Conservation (phyloP, 805 yeast species). For the Zygotorulaspora chibaensis region DNA sequence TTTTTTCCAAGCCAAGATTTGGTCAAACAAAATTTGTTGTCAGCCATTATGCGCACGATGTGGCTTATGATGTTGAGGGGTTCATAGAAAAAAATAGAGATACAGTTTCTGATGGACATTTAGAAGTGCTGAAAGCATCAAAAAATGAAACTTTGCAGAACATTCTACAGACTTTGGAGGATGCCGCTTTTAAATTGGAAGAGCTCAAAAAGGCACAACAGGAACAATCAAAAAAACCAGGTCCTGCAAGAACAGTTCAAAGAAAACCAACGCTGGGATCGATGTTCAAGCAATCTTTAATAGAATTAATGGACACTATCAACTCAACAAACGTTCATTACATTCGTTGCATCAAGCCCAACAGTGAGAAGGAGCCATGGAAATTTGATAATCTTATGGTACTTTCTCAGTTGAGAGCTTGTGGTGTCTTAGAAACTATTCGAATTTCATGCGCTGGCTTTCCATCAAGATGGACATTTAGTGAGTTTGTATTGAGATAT, state of each 20-base stretch:
- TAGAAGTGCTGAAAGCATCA: constrained; percentile 74
- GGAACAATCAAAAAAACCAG: constrained; percentile 38
- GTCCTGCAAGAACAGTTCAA: constrained; percentile 42
- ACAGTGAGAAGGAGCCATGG: constrained; percentile 93
- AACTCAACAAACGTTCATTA: constrained; percentile 94
- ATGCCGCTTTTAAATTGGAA: constrained; percentile 44
- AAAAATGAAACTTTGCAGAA: constrained; percentile 60
- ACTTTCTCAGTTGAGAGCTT: constrained; percentile 91
- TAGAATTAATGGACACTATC: constrained; percentile 88
- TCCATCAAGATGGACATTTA: constrained; percentile 94
- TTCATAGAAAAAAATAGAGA: constrained; percentile 96
- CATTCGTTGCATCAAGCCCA: constrained; percentile 96
- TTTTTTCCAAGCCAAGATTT: constrained; percentile 89
- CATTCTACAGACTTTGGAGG: constrained; percentile 62
- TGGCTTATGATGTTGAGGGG: constrained; percentile 86
- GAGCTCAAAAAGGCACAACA: constrained; percentile 35
- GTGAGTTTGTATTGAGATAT: constrained; percentile 86
- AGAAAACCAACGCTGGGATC: constrained; percentile 94
- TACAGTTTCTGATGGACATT: constrained; percentile 92
- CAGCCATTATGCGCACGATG: constrained; percentile 92
- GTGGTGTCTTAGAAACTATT: constrained; percentile 97
- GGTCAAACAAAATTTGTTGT: constrained; percentile 89
- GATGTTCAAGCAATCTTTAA: constrained; percentile 85
- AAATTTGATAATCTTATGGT: constrained; percentile 94
- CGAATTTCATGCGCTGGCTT: constrained; percentile 96